phyloP scores from a whole-genome alignment of 2,329 filamentous ascomycete genomes.

The Ceratocystis cubensis region DNA sequence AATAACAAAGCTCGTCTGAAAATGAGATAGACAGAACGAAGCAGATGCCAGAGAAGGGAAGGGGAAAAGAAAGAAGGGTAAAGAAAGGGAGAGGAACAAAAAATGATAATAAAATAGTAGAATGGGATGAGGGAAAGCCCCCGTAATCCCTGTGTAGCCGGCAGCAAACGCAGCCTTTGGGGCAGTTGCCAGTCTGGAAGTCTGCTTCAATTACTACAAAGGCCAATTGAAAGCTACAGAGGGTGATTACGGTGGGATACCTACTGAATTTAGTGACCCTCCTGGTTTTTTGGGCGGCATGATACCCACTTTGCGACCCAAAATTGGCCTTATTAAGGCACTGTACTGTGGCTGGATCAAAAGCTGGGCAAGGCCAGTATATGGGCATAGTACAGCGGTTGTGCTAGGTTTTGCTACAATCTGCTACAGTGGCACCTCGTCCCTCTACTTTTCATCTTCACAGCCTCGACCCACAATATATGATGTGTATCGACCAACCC shows the following conservation, averaged over 20 bases:
- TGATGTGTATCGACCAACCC: too few relatives aligned
- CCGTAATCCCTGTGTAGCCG: neutral
- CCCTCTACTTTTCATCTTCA: neutral
- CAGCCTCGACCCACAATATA: neutral
- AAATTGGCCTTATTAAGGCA: too few relatives aligned
- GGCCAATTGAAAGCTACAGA: too few relatives aligned
- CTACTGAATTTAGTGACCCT: too few relatives aligned
- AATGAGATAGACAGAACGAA: conserved; percentile 1
- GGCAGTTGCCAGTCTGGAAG: neutral
- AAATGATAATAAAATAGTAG: neutral
- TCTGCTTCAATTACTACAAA: too few relatives aligned
- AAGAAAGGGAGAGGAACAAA: neutral
- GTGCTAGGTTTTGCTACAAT: neutral
- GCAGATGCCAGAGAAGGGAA: neutral
- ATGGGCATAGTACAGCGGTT: neutral
- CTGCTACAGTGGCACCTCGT: neutral
- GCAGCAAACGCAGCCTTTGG: neutral
- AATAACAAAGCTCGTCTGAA: neutral
- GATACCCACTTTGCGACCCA: too few relatives aligned
- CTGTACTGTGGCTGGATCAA: too few relatives aligned
- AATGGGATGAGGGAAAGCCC: neutral
- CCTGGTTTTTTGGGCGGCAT: neutral
- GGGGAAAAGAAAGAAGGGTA: neutral
- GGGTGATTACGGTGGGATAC: too few relatives aligned
- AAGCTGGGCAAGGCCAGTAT: too few relatives aligned